Evolutionary conservation across 805 yeast species (phyloP).

Genomic region (Ogataea thermomethanolica): DNA sequence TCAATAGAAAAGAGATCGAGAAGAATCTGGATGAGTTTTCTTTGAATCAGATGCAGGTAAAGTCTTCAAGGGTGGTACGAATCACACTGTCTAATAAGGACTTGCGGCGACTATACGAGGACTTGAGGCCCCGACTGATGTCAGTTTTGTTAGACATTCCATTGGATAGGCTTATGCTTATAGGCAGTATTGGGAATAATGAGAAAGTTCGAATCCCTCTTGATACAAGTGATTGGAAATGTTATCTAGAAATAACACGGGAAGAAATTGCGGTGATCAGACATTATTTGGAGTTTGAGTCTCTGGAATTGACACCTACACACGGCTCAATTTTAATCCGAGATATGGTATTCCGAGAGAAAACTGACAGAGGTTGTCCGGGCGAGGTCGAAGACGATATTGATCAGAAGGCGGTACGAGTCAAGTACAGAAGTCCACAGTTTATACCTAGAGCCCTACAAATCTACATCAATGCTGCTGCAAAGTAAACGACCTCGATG

Average conservation of each 20-base stretch:
- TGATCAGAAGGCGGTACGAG: conserved; percentile 16
- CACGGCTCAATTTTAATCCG: conserved; percentile 20
- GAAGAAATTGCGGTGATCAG: conserved; percentile 21
- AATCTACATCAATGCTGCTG: conserved; percentile 24
- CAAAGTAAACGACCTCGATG: neutral
- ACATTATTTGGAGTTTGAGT: conserved; percentile 3
- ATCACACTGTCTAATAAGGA: conserved; percentile 27
- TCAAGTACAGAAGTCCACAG: conserved; percentile 18
- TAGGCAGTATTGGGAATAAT: conserved; percentile 6
- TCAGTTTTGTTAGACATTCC: conserved; percentile 21
- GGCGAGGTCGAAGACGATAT: neutral
- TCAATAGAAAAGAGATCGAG: conserved; percentile 24
- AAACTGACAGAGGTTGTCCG: conserved; percentile 1
- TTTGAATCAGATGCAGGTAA: conserved; percentile 10
- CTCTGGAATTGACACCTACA: conserved; percentile 2
- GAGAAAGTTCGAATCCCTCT: conserved; percentile 19
- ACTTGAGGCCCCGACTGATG: conserved; percentile 17
- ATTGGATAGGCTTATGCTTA: conserved; percentile 19
- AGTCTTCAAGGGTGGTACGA: conserved; percentile 20
- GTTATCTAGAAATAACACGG: conserved; percentile 21
- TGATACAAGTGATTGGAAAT: conserved; percentile 26
- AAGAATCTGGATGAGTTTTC: conserved; percentile 18
- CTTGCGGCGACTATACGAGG: conserved; percentile 19
- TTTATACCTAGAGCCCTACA: conserved; percentile 22
- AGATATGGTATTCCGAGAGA: conserved; percentile 11